A percentile compares a stretch with the other conserved stretches of the same genome.
phyloP scores from a whole-genome alignment of 208 protist species.

The Tritrichomonas musculus region DNA sequence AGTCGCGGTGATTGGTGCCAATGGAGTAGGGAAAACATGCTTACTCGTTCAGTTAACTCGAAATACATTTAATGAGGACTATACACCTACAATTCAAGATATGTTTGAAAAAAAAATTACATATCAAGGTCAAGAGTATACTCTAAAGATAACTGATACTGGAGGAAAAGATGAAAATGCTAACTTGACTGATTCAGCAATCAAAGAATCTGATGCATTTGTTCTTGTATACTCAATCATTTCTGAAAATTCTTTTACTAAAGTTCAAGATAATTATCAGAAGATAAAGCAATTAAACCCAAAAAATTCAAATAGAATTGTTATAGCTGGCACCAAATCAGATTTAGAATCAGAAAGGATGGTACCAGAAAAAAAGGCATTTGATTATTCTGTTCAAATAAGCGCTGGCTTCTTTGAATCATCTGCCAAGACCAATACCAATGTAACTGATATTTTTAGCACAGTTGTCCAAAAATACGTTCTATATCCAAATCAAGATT shows the following conservation, averaged over 20 bases:
- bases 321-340: neutral
- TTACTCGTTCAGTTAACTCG: neutral
- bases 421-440: constrained; percentile 60
- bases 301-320: neutral
- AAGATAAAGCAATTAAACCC: neutral
- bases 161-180: constrained; percentile 3
- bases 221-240: constrained; percentile 10
- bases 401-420: constrained; percentile 60
- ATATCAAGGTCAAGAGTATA: neutral
- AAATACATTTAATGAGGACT: neutral
- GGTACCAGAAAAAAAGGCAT: neutral
- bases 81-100: constrained; percentile 35
- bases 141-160: constrained; percentile 10
- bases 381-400: constrained; percentile 37
- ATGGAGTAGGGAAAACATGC: constrained; percentile 23
- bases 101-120: neutral
- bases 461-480: no score
- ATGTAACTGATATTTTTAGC: constrained; percentile 53
- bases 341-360: neutral
- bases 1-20: neutral
- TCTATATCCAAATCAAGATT: no score
- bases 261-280: neutral
- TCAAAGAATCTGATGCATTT: neutral
- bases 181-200: neutral
- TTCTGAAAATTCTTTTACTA: neutral